Conservation (phyloP, 2,329 filamentous ascomycete genomes). For the Cucurbitaria berberidis region DNA sequence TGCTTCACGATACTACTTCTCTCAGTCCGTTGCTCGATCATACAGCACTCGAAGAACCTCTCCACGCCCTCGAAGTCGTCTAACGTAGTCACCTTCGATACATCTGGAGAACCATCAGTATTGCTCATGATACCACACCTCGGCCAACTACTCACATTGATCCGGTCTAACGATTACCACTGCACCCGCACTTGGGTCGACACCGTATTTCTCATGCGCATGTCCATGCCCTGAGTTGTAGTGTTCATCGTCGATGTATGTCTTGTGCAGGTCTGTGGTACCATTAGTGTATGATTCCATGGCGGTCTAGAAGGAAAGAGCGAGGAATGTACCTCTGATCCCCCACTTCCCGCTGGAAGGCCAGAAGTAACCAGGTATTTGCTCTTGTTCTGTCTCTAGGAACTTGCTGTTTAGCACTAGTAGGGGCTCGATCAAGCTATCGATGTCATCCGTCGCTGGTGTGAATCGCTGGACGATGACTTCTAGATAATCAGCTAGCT, state of each 20-base stretch:
- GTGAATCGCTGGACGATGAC: conserved; percentile 53
- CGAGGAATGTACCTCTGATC: conserved; percentile 55
- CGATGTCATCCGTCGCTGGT: conserved; percentile 51
- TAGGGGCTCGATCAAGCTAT: conserved; percentile 64
- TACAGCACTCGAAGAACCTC: conserved; percentile 31
- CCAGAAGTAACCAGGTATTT: conserved; percentile 63
- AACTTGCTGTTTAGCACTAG: conserved; percentile 61
- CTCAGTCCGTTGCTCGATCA: conserved; percentile 5
- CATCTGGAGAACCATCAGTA: conserved; percentile 28
- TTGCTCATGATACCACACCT: too few species aligned
- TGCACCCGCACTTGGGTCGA: conserved; percentile 47
- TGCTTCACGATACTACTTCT: background rate
- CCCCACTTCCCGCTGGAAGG: conserved; percentile 62
- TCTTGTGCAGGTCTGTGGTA: conserved; percentile 61
- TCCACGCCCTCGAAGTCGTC: conserved; percentile 28
- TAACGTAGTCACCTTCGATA: conserved; percentile 33
- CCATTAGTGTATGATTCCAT: background rate
- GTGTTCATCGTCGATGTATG: conserved; percentile 64
- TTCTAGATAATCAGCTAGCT: conserved; percentile 31
- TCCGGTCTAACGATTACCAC: conserved; percentile 65
- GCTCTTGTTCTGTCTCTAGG: conserved; percentile 56
- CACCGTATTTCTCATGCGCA: conserved; percentile 63
- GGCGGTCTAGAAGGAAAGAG: background rate
- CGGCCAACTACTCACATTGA: conserved; percentile 46
- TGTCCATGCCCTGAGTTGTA: conserved; percentile 64